Percentiles rank a stretch among this genome's conserved stretches.
These are phyloP conservation scores for Ogataea paraovalis DNA, from an alignment of 805 yeast species.

Conservation along the genomic window DNA sequence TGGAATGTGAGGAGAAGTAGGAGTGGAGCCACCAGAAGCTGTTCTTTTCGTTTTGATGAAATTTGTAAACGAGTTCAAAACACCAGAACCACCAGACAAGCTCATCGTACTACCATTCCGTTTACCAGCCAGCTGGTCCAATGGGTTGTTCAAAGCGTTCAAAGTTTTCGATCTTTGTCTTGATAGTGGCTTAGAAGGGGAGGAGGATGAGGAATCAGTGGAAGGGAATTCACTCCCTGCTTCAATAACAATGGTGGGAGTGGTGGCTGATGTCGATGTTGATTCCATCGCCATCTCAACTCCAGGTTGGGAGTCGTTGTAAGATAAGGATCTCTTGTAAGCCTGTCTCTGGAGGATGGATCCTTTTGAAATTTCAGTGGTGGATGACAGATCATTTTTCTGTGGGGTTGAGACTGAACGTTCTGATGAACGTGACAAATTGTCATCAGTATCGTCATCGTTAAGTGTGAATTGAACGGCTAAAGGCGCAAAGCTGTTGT, in stretches of 20 bases:
- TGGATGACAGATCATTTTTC: neutral
- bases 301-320: constrained; percentile 9
- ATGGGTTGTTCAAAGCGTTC: constrained; percentile 23
- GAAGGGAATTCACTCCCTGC: neutral
- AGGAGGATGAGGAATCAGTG: neutral
- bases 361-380: neutral
- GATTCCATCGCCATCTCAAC: neutral
- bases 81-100: constrained; percentile 16
- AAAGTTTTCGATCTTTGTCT: constrained; percentile 33
- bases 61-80: constrained; percentile 27
- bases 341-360: constrained; percentile 11
- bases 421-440: neutral
- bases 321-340: constrained; percentile 17
- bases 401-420: neutral
- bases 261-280: neutral
- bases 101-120: neutral
- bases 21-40: constrained; percentile 5
- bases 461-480: constrained; percentile 10
- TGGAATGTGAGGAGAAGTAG: constrained; percentile 7
- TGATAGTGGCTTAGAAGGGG: constrained; percentile 5
- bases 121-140: constrained; percentile 1
- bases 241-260: neutral
- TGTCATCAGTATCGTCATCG: constrained; percentile 8
- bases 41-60: constrained; percentile 24
- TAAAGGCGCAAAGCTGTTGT: constrained; percentile 7